phyloP scores from a whole-genome alignment of 2,329 filamentous ascomycete species.

The Pseudogymnoascus sp. region DNA sequence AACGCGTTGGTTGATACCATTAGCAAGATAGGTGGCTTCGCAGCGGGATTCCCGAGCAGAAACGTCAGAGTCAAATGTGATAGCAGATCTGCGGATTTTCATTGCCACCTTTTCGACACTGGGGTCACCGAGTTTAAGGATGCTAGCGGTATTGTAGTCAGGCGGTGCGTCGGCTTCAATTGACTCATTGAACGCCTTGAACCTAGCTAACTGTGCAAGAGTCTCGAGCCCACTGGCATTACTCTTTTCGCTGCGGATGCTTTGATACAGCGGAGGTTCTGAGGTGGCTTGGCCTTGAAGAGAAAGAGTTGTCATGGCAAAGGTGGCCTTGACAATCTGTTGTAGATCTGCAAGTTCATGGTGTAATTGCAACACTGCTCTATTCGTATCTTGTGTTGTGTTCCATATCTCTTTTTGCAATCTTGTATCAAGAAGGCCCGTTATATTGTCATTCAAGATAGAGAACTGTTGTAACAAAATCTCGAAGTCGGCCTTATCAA shows the following conservation, averaged over 20 bases:
- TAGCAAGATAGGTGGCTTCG: slow-evolving; percentile 33
- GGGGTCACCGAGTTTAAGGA: slow-evolving; percentile 34
- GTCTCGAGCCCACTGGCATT: slow-evolving; percentile 36
- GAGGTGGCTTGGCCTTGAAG: slow-evolving; percentile 34
- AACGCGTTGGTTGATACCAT: slow-evolving; percentile 32
- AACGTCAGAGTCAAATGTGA: slow-evolving; percentile 9
- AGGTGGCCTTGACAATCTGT: slow-evolving; percentile 37
- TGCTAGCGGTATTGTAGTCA: slow-evolving; percentile 33
- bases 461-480: slow-evolving; percentile 37
- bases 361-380: slow-evolving; percentile 40
- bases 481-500: slow-evolving; percentile 42
- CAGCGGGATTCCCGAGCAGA: slow-evolving; percentile 25
- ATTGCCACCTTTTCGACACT: slow-evolving; percentile 25
- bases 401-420: slow-evolving; percentile 41
- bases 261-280: slow-evolving; percentile 9
- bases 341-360: slow-evolving; percentile 40
- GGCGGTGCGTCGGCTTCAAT: slow-evolving; percentile 31
- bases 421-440: slow-evolving; percentile 39
- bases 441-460: slow-evolving; percentile 41
- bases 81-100: slow-evolving; percentile 16
- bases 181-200: slow-evolving; percentile 44
- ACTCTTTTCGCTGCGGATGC: slow-evolving; percentile 14
- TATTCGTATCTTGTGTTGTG: slow-evolving; percentile 42
- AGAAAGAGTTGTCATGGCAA: slow-evolving; percentile 26
- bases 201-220: slow-evolving; percentile 39